Conservation (phyloP, 163 green algal species). For the Volvox carteri region DNA sequence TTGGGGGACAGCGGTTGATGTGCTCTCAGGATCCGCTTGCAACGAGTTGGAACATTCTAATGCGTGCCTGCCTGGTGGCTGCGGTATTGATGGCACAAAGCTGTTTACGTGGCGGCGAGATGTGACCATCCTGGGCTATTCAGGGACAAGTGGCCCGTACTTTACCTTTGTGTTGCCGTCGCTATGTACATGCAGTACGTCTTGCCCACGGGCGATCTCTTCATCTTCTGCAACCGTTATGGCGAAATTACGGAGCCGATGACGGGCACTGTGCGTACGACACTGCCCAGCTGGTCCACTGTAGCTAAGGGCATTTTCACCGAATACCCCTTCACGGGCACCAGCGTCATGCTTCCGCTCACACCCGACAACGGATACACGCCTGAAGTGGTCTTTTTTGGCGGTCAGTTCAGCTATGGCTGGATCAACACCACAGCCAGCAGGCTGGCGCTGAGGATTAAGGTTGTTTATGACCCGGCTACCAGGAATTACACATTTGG, state of each 20-base stretch:
- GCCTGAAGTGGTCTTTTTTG: conserved; percentile 52
- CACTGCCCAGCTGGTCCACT: background rate
- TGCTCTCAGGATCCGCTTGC: too few relatives aligned
- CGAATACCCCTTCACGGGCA: conserved; percentile 45
- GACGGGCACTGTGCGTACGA: background rate
- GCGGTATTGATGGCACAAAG: too few relatives aligned
- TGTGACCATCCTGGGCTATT: too few relatives aligned
- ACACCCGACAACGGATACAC: conserved; percentile 43
- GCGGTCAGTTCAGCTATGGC: conserved; percentile 50
- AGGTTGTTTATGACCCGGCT: background rate
- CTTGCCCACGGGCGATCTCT: conserved; percentile 5
- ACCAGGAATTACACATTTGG: conserved; percentile 21
- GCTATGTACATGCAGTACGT: conserved; percentile 10
- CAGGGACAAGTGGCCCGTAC: too few relatives aligned
- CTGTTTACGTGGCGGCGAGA: too few relatives aligned
- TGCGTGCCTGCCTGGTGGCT: too few relatives aligned
- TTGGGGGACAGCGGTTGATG: too few relatives aligned
- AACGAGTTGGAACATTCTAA: too few relatives aligned
- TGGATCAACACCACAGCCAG: conserved; percentile 52
- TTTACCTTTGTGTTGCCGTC: too few relatives aligned
- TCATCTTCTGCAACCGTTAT: conserved; percentile 24
- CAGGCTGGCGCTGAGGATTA: conserved; percentile 20
- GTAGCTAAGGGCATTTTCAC: conserved; percentile 11
- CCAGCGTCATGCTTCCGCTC: conserved; percentile 32
- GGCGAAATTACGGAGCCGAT: conserved; percentile 33